Percentiles rank a stretch among this genome's conserved stretches.
Conservation (phyloP, 257 asterid species). For the Solanum acaule region DNA sequence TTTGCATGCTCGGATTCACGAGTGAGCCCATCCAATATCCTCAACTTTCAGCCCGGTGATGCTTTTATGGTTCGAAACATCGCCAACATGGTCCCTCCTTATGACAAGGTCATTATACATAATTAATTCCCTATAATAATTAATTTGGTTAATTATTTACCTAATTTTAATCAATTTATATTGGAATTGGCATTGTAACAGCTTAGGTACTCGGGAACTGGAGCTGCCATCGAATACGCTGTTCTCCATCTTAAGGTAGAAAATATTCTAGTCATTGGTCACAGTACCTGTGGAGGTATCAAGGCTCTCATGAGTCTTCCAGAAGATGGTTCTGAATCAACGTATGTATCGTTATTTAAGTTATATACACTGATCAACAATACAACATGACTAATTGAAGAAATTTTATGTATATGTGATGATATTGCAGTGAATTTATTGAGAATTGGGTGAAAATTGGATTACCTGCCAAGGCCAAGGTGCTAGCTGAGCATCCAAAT, state of each 20-base stretch:
- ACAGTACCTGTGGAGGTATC: slow-evolving; percentile 91
- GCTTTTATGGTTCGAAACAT: slow-evolving; percentile 53
- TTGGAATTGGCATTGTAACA: slow-evolving; percentile 14
- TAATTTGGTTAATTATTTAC: background rate
- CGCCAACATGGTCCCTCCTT: slow-evolving; percentile 61
- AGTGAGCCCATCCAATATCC: slow-evolving; percentile 49
- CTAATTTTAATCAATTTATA: background rate
- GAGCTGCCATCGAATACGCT: slow-evolving; percentile 77
- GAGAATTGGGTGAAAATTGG: slow-evolving; percentile 87
- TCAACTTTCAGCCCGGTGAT: slow-evolving; percentile 53
- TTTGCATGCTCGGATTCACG: slow-evolving; percentile 63
- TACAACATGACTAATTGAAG: background rate
- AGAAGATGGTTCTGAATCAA: slow-evolving; percentile 48
- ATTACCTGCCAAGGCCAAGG: slow-evolving; percentile 74
- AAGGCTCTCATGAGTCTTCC: slow-evolving; percentile 80
- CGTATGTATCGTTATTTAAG: slow-evolving; percentile 26
- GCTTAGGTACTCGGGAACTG: slow-evolving; percentile 60
- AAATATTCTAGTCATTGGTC: slow-evolving; percentile 81
- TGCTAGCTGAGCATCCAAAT: slow-evolving; percentile 21
- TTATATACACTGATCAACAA: background rate
- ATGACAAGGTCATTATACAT: slow-evolving; percentile 36
- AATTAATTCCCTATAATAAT: background rate
- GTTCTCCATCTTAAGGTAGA: slow-evolving; percentile 71
- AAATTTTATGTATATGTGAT: no score
- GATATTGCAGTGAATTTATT: slow-evolving; percentile 56